Conservation (phyloP, 1,284 basidiomycete species). For the Mycena sp. region DNA sequence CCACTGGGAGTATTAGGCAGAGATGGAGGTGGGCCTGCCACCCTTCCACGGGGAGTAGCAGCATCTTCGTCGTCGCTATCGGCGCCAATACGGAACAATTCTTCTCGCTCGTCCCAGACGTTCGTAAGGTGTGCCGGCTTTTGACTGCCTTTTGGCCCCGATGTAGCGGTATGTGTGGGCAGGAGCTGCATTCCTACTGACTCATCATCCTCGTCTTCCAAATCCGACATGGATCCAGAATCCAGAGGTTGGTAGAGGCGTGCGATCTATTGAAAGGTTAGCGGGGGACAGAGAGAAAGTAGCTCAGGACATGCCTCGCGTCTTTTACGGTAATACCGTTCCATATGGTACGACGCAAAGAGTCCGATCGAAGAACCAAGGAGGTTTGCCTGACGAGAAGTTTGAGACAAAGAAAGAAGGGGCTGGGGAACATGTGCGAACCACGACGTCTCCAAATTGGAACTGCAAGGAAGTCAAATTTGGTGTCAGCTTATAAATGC, state of each 20-base stretch:
- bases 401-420: conserved; percentile 7
- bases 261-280: conserved; percentile 60
- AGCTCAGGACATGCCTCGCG: conserved; percentile 67
- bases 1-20: conserved; percentile 16
- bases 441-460: conserved; percentile 79
- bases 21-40: conserved; percentile 9
- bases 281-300: neutral
- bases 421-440: conserved; percentile 45
- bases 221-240: conserved; percentile 59
- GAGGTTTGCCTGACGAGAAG: conserved; percentile 75
- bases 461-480: conserved; percentile 56
- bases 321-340: conserved; percentile 77
- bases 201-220: conserved; percentile 63
- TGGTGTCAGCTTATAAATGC: neutral
- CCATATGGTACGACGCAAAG: conserved; percentile 70
- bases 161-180: conserved; percentile 54
- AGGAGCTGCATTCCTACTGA: conserved; percentile 58
- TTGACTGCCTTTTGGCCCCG: conserved; percentile 31
- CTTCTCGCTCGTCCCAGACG: conserved; percentile 83
- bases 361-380: conserved; percentile 80
- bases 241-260: conserved; percentile 78
- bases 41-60: conserved; percentile 28
- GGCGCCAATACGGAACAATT: conserved; percentile 75
- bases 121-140: conserved; percentile 58
- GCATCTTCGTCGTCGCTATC: conserved; percentile 65